Conservation (phyloP, 768 basidiomycete species). For the Hypsizygus marmoreus region DNA sequence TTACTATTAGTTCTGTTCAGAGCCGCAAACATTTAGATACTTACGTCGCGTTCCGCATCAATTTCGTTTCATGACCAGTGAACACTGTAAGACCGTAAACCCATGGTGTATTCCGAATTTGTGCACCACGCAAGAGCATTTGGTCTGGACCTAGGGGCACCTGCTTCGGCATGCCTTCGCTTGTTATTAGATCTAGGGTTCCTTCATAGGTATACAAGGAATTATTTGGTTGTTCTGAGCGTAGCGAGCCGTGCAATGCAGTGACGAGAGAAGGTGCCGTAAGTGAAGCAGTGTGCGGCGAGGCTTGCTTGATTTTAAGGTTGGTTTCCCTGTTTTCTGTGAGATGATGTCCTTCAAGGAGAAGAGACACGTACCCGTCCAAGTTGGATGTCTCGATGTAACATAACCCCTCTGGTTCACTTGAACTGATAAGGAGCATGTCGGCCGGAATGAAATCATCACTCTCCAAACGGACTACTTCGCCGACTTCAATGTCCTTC, state of each 20-base stretch:
- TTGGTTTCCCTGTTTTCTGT: conserved; percentile 81
- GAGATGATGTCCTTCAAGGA: not conserved
- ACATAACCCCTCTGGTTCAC: conserved; percentile 96
- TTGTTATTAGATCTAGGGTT: conserved; percentile 63
- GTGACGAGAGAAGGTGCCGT: conserved; percentile 77
- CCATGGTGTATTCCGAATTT: conserved; percentile 96
- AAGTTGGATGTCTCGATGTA: conserved; percentile 98
- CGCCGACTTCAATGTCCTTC: conserved; percentile 89
- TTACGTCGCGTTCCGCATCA: conserved; percentile 98
- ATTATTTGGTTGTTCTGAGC: conserved; percentile 97
- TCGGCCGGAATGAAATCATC: conserved; percentile 97
- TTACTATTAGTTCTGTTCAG: not conserved
- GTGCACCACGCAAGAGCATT: conserved; percentile 90
- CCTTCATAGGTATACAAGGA: conserved; percentile 96
- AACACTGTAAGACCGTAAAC: conserved; percentile 92
- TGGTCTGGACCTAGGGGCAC: conserved; percentile 95
- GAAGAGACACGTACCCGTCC: conserved; percentile 69
- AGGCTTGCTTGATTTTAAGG: conserved; percentile 97
- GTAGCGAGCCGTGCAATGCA: conserved; percentile 76
- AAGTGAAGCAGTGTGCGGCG: conserved; percentile 74
- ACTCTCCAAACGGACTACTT: conserved; percentile 87
- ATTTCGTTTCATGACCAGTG: conserved; percentile 97
- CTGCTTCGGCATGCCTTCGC: conserved; percentile 66
- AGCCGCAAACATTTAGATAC: conserved; percentile 28
- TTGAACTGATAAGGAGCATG: conserved; percentile 81